A percentile compares a stretch with the other conserved stretches of the same genome.
phyloP scores from a whole-genome alignment of 2,329 filamentous ascomycete genomes.

The Macrophomina tecta region DNA sequence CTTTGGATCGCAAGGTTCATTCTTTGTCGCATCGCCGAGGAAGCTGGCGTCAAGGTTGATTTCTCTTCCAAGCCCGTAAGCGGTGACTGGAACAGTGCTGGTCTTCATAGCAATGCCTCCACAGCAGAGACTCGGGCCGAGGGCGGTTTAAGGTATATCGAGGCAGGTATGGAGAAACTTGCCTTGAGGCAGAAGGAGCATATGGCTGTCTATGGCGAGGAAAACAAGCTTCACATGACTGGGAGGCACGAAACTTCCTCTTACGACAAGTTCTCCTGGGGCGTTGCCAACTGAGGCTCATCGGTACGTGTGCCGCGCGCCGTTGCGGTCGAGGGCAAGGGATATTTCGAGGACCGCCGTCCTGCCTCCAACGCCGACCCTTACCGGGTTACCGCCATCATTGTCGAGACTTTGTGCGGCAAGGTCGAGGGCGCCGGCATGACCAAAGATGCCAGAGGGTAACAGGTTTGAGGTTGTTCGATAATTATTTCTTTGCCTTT shows the following conservation, averaged over 20 bases:
- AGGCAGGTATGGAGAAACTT: slow-evolving; percentile 70
- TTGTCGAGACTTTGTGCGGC: slow-evolving; percentile 71
- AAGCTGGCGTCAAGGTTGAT: slow-evolving; percentile 95
- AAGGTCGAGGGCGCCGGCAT: slow-evolving; percentile 57
- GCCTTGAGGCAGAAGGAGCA: slow-evolving; percentile 57
- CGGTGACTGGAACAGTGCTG: slow-evolving; percentile 96
- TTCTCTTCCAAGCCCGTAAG: slow-evolving; percentile 94
- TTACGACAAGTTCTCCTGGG: slow-evolving; percentile 89
- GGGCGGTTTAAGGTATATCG: no score
- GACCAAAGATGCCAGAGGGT: no score
- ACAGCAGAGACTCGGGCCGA: no score
- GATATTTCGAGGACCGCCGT: slow-evolving; percentile 80
- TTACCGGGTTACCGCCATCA: slow-evolving; percentile 82
- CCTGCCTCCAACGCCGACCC: slow-evolving; percentile 84
- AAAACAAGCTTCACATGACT: no score
- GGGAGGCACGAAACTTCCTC: no score
- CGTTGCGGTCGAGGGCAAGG: slow-evolving; percentile 83
- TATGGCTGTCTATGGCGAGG: no score
- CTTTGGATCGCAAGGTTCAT: slow-evolving; percentile 93
- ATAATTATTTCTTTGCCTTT: no score
- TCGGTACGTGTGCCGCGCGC: slow-evolving; percentile 92
- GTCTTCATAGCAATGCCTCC: no score
- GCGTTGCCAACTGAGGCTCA: slow-evolving; percentile 93
- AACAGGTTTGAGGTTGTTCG: no score
- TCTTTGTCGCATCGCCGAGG: slow-evolving; percentile 89